A percentile compares a stretch with the other conserved stretches of the same genome.
These are phyloP conservation scores for Saturnispora kantuleensis DNA, from an alignment of 805 yeast genomes.

Conservation along the genomic window DNA sequence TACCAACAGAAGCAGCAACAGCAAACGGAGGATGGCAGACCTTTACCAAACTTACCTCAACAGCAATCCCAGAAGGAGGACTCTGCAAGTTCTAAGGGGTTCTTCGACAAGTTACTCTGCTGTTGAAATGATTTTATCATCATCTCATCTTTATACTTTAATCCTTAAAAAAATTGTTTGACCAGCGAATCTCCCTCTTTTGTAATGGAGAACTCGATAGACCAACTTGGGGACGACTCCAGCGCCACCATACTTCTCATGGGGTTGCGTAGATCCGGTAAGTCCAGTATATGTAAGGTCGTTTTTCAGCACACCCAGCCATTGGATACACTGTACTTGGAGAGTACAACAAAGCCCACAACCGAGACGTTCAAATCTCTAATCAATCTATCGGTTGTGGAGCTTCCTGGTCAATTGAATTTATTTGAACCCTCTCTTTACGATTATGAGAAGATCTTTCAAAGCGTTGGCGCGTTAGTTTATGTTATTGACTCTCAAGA, in stretches of 20 bases:
- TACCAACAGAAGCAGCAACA: slow-evolving; percentile 10
- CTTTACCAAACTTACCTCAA: slow-evolving; percentile 28
- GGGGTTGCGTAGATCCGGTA: slow-evolving; percentile 89
- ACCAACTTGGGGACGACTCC: slow-evolving; percentile 34
- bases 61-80: slow-evolving; percentile 18
- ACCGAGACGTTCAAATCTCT: slow-evolving; percentile 75
- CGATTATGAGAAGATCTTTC: slow-evolving; percentile 68
- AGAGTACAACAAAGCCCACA: slow-evolving; percentile 83
- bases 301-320: slow-evolving; percentile 97
- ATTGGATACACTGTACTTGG: slow-evolving; percentile 80
- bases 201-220: background rate
- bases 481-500: slow-evolving; percentile 95
- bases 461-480: slow-evolving; percentile 80
- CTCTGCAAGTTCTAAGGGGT: slow-evolving; percentile 20
- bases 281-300: slow-evolving; percentile 90
- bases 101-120: slow-evolving; percentile 17
- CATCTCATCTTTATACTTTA: background rate
- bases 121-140: slow-evolving; percentile 8
- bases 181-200: too few relatives aligned
- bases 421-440: slow-evolving; percentile 70
- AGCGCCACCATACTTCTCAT: slow-evolving; percentile 77
- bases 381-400: slow-evolving; percentile 83
- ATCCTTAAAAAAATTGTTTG: background rate
- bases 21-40: slow-evolving; percentile 20
- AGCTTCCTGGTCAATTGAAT: slow-evolving; percentile 88